Percentiles rank a stretch among this genome's conserved stretches.
Conservation (phyloP, 306 rosid species). For the Pterocarpus macrocarpus region DNA sequence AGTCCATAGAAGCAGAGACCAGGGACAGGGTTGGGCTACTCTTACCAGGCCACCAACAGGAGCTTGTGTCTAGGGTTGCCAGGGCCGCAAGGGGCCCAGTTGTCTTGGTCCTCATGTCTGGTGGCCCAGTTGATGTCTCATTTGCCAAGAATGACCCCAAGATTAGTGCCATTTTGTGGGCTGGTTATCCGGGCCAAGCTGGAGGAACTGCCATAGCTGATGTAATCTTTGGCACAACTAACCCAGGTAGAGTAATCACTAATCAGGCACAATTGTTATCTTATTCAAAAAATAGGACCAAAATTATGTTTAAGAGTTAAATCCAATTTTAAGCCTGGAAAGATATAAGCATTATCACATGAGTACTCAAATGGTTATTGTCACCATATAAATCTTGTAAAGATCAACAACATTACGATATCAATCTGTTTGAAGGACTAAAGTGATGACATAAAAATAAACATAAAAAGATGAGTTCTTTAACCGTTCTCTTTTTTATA, state of each 20-base stretch:
- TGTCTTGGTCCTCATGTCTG: conserved; percentile 80
- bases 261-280: background rate
- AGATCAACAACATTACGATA: too few species aligned
- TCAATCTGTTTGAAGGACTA: too few species aligned
- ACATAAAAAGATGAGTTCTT: too few species aligned
- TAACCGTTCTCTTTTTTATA: too few species aligned
- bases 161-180: conserved; percentile 83
- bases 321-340: too few species aligned
- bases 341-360: too few species aligned
- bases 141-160: conserved; percentile 71
- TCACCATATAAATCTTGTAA: too few species aligned
- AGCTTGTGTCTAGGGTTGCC: conserved; percentile 70
- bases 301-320: too few species aligned
- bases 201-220: conserved; percentile 95
- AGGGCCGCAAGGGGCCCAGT: conserved; percentile 78
- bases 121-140: conserved; percentile 83
- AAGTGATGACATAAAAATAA: too few species aligned
- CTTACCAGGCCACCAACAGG: conserved; percentile 81
- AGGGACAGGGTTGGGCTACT: conserved; percentile 65
- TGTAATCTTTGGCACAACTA: conserved; percentile 71
- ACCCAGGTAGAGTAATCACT: conserved; percentile 63
- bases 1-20: conserved; percentile 83
- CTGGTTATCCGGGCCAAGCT: conserved; percentile 92
- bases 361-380: too few species aligned
- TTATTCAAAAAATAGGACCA: too few species aligned